Conservation (phyloP, 768 basidiomycete genomes). For the Panellus pusillus region DNA sequence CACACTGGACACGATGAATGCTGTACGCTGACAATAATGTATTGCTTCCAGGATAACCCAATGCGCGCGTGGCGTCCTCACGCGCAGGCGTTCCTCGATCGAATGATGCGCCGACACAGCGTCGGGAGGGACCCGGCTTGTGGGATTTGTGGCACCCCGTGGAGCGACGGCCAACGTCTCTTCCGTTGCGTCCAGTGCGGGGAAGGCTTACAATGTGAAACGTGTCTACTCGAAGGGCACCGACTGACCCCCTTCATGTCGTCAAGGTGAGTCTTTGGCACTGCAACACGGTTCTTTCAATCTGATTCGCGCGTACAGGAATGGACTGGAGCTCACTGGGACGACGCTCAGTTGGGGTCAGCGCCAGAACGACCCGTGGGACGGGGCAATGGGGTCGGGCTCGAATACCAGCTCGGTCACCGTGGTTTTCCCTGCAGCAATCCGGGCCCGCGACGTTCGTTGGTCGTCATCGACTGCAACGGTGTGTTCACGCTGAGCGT, state of each 20-base stretch:
- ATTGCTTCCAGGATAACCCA: background rate
- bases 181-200: slow-evolving; percentile 12
- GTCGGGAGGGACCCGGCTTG: background rate
- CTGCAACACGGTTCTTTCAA: too few species aligned
- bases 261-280: background rate
- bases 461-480: slow-evolving; percentile 12
- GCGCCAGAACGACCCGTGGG: background rate
- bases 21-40: too few species aligned
- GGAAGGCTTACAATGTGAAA: slow-evolving; percentile 1
- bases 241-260: background rate
- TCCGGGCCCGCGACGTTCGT: background rate
- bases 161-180: background rate
- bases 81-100: background rate
- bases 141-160: too few species aligned
- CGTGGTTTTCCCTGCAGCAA: background rate
- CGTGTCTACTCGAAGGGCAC: background rate
- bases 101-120: background rate
- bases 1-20: too few species aligned
- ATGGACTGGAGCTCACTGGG: slow-evolving; percentile 2
- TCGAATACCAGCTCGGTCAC: slow-evolving; percentile 9
- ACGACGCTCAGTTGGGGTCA: background rate
- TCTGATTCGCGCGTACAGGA: background rate
- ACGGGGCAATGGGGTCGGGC: background rate
- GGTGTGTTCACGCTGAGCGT: slow-evolving; percentile 1
- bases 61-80: background rate